Conservation (phyloP, 345 rosid species). For the Euphorbia pulcherrima region DNA sequence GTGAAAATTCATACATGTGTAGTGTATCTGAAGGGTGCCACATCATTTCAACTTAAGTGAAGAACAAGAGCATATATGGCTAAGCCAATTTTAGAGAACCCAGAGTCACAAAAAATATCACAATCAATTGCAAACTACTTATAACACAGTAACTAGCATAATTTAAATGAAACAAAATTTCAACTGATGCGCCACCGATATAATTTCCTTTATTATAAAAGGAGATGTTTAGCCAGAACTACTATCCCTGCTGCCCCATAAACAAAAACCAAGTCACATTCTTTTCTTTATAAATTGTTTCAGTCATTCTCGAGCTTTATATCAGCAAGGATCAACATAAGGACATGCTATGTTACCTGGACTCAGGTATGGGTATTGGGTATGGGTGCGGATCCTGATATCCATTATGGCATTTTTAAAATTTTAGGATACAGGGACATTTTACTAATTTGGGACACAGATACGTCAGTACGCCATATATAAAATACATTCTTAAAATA, state of each 20-base stretch:
- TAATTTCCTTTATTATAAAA: neutral
- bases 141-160: neutral
- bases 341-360: too few relatives aligned
- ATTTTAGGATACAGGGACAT: too few relatives aligned
- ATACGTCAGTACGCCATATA: too few relatives aligned
- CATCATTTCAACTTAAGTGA: neutral
- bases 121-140: neutral
- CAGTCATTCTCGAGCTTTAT: neutral
- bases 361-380: too few relatives aligned
- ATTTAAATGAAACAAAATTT: too few relatives aligned
- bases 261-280: neutral
- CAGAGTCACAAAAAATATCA: neutral
- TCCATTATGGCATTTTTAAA: too few relatives aligned
- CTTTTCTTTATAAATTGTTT: neutral
- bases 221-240: neutral
- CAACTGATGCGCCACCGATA: neutral
- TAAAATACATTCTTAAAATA: too few relatives aligned
- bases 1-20: neutral
- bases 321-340: neutral
- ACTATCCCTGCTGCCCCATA: neutral
- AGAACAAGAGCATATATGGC: neutral
- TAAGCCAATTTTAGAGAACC: neutral
- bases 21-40: slow-evolving; percentile 1
- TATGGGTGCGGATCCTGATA: too few relatives aligned
- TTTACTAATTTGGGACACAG: too few relatives aligned